Base-by-base conservation (phyloP, 441 rosid species). In the Gossypium trilobum region DNA sequence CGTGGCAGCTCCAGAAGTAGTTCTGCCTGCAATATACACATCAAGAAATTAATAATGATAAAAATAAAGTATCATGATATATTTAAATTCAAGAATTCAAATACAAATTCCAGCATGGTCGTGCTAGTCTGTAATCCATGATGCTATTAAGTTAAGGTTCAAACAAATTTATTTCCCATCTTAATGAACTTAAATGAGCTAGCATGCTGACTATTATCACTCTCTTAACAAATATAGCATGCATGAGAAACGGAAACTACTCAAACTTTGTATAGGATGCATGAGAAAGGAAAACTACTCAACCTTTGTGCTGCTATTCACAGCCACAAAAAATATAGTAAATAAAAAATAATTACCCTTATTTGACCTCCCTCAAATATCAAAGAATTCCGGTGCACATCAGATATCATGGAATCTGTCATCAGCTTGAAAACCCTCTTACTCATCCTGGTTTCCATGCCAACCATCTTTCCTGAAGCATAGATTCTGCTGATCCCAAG, bases 1-100 rank as follows among this genome's bases (percentile, higher is more conserved):
- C 85, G 83, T 10, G 97, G 99, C 60, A 95, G 91, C 87, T 95
- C 96, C 79, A 95, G 78, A 82, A 95, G 91, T 77, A 95, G 97
- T 75, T 91, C 95, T 6, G 99, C 99, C 99, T 95, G 91, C 74
- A 16, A 56, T 5, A 23, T 48, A 65, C 13, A 44, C 57, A 71
- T 71, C 51, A 58, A 2, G 5, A 31, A 22, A 42, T 14, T 16
- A 54, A 6, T 55, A 20, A 13, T 29, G 33, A 29, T 4, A 4
- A 29, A 29, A 29, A 29, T 0, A 60, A 17, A 22, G 17, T 20
- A 64, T 23, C 20, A 52, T 7, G 59, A 31, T 29, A 69, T 27
- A 14, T 55, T 54, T 17, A 20, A 31, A 13, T 52, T 61, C 19
- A 70, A 11, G 33, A 33, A 10, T 70, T 55, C 13, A 55, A 22